Percentiles rank a stretch among this genome's conserved stretches.
Conservation (phyloP, 371 early-diverging fungal genomes). For the Furculomyces boomerangus region DNA sequence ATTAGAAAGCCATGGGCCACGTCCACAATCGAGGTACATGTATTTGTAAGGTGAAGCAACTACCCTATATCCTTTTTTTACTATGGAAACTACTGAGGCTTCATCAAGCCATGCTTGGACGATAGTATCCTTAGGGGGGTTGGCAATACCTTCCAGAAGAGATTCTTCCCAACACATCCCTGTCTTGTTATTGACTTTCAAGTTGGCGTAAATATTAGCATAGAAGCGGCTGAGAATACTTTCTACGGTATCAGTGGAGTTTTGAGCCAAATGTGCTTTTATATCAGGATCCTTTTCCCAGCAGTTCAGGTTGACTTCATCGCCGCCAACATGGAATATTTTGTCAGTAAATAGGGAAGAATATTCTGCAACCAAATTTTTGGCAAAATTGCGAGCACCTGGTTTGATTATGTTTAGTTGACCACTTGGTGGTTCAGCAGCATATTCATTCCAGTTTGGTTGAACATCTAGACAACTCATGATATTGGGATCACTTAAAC, state of each 20-base stretch:
- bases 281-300: constrained; percentile 27
- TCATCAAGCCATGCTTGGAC: constrained; percentile 24
- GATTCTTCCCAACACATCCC: constrained; percentile 38
- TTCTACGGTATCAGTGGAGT: constrained; percentile 9
- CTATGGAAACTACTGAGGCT: constrained; percentile 14
- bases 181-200: constrained; percentile 21
- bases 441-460: constrained; percentile 30
- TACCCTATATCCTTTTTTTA: constrained; percentile 19
- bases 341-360: constrained; percentile 39
- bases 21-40: constrained; percentile 26
- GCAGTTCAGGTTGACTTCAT: constrained; percentile 52
- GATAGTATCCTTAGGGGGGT: constrained; percentile 22
- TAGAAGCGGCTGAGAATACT: constrained; percentile 11
- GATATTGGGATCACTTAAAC: constrained; percentile 26
- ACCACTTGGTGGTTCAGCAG: constrained; percentile 53
- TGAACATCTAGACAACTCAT: constrained; percentile 28
- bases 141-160: constrained; percentile 26
- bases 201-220: constrained; percentile 10
- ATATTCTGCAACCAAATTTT: constrained; percentile 40
- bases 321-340: constrained; percentile 52
- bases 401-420: constrained; percentile 46
- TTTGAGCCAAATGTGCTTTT: constrained; percentile 8
- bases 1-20: constrained; percentile 23
- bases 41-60: constrained; percentile 17
- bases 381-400: constrained; percentile 32